Percentiles rank a stretch among this genome's conserved stretches.
These are phyloP conservation scores for Scleromitrula shiraiana DNA, from an alignment of 2,329 filamentous ascomycete species.

Conservation along the genomic window DNA sequence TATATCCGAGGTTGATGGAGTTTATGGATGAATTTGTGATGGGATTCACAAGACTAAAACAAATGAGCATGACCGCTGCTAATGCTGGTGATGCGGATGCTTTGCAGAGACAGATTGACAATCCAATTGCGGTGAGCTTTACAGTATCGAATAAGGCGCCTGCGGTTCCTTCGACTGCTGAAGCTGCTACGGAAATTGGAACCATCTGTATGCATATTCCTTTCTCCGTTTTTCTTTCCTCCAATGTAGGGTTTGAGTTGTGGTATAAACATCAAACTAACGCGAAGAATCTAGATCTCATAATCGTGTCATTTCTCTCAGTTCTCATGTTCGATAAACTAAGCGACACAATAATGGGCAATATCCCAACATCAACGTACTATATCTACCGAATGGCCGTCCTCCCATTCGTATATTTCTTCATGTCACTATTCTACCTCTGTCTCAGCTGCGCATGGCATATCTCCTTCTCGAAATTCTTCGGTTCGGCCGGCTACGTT, in stretches of 20 bases:
- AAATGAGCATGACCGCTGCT: background rate
- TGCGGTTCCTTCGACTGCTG: conserved; percentile 13
- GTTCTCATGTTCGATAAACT: conserved; percentile 16
- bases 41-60: conserved; percentile 15
- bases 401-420: conserved; percentile 13
- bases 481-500: conserved; percentile 13
- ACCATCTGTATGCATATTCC: conserved; percentile 14
- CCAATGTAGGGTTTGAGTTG: too few relatives aligned
- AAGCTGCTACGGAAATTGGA: conserved; percentile 18
- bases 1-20: conserved; percentile 9
- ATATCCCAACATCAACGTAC: conserved; percentile 10
- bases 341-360: conserved; percentile 17
- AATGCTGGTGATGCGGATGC: conserved; percentile 10
- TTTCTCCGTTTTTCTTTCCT: too few relatives aligned
- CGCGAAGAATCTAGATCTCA: conserved; percentile 8
- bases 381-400: conserved; percentile 13
- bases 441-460: conserved; percentile 15
- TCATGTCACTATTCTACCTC: conserved; percentile 15
- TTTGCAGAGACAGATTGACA: conserved; percentile 11
- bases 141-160: conserved; percentile 13
- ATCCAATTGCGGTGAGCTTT: conserved; percentile 10
- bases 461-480: conserved; percentile 14
- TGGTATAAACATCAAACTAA: background rate
- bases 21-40: conserved; percentile 15
- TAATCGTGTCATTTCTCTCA: conserved; percentile 18